Conservation (phyloP, 441 rosid species). For the Arabidopsis lyrata region DNA sequence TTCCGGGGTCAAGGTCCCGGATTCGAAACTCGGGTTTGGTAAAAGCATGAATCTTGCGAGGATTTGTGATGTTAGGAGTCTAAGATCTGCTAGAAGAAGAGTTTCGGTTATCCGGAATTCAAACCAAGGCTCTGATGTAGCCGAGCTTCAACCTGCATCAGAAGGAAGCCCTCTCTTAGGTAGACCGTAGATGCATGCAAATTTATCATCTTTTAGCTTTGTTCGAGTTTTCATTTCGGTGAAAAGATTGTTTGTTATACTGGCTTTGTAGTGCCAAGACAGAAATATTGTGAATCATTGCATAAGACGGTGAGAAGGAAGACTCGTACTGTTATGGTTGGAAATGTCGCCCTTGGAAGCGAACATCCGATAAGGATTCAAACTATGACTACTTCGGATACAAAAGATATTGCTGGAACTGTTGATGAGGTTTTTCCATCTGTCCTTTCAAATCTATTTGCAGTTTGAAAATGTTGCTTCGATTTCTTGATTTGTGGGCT, state of each 20-base stretch:
- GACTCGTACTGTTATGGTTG: slow-evolving; percentile 93
- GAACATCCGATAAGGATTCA: slow-evolving; percentile 95
- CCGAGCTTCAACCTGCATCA: slow-evolving; percentile 81
- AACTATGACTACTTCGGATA: slow-evolving; percentile 94
- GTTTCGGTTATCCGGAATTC: slow-evolving; percentile 66
- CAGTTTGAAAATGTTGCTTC: slow-evolving; percentile 3
- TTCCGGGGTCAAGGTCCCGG: slow-evolving; percentile 65
- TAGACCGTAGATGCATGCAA: slow-evolving; percentile 24
- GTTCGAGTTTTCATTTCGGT: not conserved
- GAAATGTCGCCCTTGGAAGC: slow-evolving; percentile 90
- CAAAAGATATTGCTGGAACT: slow-evolving; percentile 87
- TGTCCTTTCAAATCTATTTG: not conserved
- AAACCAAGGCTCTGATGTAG: slow-evolving; percentile 64
- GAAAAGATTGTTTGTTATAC: slow-evolving; percentile 9
- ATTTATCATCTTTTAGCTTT: not conserved
- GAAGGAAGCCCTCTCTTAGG: slow-evolving; percentile 89
- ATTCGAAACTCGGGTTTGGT: slow-evolving; percentile 63
- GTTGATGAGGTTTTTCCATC: slow-evolving; percentile 76
- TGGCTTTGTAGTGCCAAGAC: slow-evolving; percentile 79
- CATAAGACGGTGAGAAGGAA: slow-evolving; percentile 91
- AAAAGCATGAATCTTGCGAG: slow-evolving; percentile 67
- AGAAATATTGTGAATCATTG: slow-evolving; percentile 87
- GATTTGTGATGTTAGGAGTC: slow-evolving; percentile 62
- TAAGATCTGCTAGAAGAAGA: slow-evolving; percentile 55
- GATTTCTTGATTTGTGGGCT: not conserved